Evolutionary conservation across 2,329 filamentous ascomycete genomes (phyloP).

Genomic region (Claviceps pazoutovae): DNA sequence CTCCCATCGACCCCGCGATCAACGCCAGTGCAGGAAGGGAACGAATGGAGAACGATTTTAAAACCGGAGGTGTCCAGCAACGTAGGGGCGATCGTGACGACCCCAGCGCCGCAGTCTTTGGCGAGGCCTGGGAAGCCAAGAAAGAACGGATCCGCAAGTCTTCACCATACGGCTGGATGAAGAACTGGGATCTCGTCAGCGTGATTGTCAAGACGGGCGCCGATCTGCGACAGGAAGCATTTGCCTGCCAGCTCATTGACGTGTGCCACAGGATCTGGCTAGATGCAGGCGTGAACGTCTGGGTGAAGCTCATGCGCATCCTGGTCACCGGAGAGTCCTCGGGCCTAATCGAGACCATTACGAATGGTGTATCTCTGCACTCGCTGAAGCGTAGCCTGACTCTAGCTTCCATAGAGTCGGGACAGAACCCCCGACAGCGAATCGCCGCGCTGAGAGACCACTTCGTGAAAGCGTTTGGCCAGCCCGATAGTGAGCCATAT

Average conservation of each 20-base stretch:
- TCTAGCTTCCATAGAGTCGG: constrained; percentile 57
- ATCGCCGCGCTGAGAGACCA: constrained; percentile 74
- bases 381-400: constrained; percentile 73
- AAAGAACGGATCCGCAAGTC: constrained; percentile 72
- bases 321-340: constrained; percentile 75
- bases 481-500: constrained; percentile 54
- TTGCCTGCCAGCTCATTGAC: constrained; percentile 71
- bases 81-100: constrained; percentile 73
- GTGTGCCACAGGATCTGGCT: constrained; percentile 74
- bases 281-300: constrained; percentile 62
- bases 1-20: constrained; percentile 35
- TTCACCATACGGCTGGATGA: constrained; percentile 78
- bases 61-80: constrained; percentile 70
- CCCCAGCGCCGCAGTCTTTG: constrained; percentile 73
- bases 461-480: constrained; percentile 66
- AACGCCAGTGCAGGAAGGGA: constrained; percentile 63
- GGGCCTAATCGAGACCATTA: constrained; percentile 76
- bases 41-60: constrained; percentile 80
- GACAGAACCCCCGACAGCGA: constrained; percentile 57
- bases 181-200: constrained; percentile 77
- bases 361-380: constrained; percentile 76
- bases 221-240: constrained; percentile 71
- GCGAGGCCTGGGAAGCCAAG: constrained; percentile 74
- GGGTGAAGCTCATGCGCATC: constrained; percentile 81
- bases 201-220: constrained; percentile 81